Evolutionary conservation across 345 rosid species (phyloP).

Genomic region (Iberis pinnata): DNA sequence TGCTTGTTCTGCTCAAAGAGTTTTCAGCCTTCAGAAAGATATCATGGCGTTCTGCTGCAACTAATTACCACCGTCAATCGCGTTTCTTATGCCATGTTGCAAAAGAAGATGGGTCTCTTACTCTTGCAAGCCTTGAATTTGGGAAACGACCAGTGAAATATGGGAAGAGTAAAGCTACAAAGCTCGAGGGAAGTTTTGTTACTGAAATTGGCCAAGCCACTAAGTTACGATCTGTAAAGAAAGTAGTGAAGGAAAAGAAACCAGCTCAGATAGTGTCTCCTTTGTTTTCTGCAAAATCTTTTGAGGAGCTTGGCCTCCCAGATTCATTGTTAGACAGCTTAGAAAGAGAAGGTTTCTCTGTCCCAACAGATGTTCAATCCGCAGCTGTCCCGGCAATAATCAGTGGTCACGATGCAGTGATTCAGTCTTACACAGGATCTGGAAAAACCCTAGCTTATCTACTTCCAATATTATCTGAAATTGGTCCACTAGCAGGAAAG

Average conservation of each 20-base stretch:
- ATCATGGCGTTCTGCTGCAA: slow-evolving; percentile 34
- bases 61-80: slow-evolving; percentile 32
- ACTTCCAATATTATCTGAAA: slow-evolving; percentile 72
- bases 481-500: slow-evolving; percentile 55
- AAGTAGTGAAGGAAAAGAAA: slow-evolving; percentile 33
- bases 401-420: slow-evolving; percentile 67
- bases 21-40: slow-evolving; percentile 43
- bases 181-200: slow-evolving; percentile 26
- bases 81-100: slow-evolving; percentile 41
- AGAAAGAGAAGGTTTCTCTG: slow-evolving; percentile 57
- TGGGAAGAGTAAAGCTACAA: slow-evolving; percentile 23
- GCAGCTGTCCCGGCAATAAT: slow-evolving; percentile 73
- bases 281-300: slow-evolving; percentile 67
- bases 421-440: slow-evolving; percentile 89
- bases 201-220: slow-evolving; percentile 33
- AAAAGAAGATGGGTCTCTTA: slow-evolving; percentile 43
- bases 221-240: slow-evolving; percentile 33
- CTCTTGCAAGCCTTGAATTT: slow-evolving; percentile 56
- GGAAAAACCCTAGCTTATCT: slow-evolving; percentile 90
- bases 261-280: slow-evolving; percentile 44
- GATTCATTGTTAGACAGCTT: slow-evolving; percentile 52
- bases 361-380: slow-evolving; percentile 85
- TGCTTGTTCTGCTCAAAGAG: slow-evolving; percentile 56
- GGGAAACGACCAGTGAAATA: slow-evolving; percentile 31
- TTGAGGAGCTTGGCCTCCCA: slow-evolving; percentile 86